Evolutionary conservation across 2,329 filamentous ascomycete genomes (phyloP), one percentile per base, ranked within the genome.

Genomic region (Clarireedia hainanense): DNA sequence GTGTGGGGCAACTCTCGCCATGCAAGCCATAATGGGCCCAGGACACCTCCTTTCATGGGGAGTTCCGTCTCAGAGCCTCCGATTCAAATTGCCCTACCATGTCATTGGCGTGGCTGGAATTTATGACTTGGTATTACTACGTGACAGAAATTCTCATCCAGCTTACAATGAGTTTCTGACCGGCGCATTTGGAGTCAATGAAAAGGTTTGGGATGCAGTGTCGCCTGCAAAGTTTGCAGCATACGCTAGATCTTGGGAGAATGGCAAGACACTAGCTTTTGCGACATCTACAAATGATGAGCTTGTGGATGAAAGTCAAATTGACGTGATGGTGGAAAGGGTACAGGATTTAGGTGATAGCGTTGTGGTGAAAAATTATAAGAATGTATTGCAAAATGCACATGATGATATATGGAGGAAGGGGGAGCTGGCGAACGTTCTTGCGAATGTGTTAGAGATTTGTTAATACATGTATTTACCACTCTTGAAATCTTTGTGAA

Each of bases 1-100:
- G 15, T 83, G 80, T 56, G 84, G 84, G 47, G 84, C 78, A 2
- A 84, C 80, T 4, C 70, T 91, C 42, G 77, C 80, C 0, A 76
- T 83, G 54, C 86, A 90, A 45, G 26, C 50, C 12, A 12, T 37
- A 2, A 45, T 23, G 47, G 52, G 52, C 7, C 43, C 27, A 26
- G 47, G 50, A 26, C 45, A 36, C 27, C 23, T 45, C 10, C 39
- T 15, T 24, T 55, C 52, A 37, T 50, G 34, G 17, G 26, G 52
- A 24, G 37, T 55, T 42, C 10, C 26, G 17, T 17, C 37, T 36
- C 26, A 55, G 14, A 6, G n/a, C 4, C n/a, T 55, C 12, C n/a
- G 27, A 2, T 55, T 55, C 4, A 45, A 46, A 9, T 12, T 45
- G 10, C 52, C 52, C 34, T 15, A n/a, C 50, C 50, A 55, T 9